Conservation (phyloP, 108 stramenopile genomes). For the Nannochloropsis salina region DNA sequence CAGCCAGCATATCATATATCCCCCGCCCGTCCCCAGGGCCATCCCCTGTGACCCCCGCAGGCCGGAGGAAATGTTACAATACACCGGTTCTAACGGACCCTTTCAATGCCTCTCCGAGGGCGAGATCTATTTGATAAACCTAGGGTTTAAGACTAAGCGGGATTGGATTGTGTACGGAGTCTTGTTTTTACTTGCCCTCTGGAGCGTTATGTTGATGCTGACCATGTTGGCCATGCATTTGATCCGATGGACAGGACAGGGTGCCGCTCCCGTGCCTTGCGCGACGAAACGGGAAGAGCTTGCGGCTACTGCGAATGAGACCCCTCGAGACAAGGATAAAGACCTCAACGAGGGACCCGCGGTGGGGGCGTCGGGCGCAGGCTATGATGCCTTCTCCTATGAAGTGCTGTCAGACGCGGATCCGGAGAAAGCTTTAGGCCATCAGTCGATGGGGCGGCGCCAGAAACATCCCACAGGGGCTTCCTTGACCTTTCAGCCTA, state of each 20-base stretch:
- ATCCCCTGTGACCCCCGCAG: not conserved
- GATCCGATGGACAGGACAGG: not conserved
- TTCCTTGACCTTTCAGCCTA: slow-evolving; percentile 46
- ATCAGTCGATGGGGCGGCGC: slow-evolving; percentile 4
- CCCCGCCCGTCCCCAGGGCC: slow-evolving; percentile 13
- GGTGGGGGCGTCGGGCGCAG: not conserved
- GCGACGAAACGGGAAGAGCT: not conserved
- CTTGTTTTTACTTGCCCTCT: slow-evolving; percentile 12
- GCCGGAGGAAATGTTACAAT: not conserved
- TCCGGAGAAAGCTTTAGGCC: not conserved
- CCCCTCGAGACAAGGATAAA: not conserved
- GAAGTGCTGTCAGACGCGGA: not conserved
- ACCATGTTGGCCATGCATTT: slow-evolving; percentile 5
- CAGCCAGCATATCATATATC: not conserved
- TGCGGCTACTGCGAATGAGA: not conserved
- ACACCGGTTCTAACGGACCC: not conserved
- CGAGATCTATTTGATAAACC: slow-evolving; percentile 13
- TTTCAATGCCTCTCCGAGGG: not conserved
- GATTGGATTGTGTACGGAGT: slow-evolving; percentile 1
- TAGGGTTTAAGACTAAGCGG: not conserved
- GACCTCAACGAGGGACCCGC: not conserved
- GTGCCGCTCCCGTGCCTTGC: not conserved
- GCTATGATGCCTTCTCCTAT: not conserved
- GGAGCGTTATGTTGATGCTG: not conserved
- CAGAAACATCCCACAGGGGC: slow-evolving; percentile 32